A percentile compares a stretch with the other conserved stretches of the same genome.
Conservation (phyloP, 148 eudicot species). For the Rhododendron molle region DNA sequence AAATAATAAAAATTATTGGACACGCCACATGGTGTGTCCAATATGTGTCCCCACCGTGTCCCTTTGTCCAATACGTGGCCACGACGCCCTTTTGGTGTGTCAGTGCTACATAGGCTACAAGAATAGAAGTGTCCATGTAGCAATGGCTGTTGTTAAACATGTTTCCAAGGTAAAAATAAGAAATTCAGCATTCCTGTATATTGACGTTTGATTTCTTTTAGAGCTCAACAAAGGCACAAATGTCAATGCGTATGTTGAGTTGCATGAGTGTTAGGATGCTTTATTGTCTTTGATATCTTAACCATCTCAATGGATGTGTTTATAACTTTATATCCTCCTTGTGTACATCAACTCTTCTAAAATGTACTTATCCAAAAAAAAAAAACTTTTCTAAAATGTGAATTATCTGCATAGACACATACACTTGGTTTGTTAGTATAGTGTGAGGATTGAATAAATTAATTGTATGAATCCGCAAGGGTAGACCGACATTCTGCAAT, state of each 20-base stretch:
- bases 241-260: background rate
- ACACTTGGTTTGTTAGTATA: background rate
- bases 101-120: no score
- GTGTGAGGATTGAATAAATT: background rate
- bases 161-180: background rate
- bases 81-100: no score
- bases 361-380: background rate
- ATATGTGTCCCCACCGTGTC: no score
- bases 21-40: no score
- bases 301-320: background rate
- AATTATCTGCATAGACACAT: background rate
- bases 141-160: background rate
- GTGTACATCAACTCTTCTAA: background rate
- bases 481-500: background rate
- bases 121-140: background rate
- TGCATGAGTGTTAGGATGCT: background rate
- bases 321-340: background rate
- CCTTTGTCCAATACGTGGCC: no score
- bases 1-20: no score
- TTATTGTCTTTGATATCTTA: background rate
- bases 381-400: background rate
- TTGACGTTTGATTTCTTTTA: background rate
- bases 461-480: background rate
- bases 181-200: background rate
- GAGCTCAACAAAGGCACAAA: background rate